phyloP scores from a whole-genome alignment of 176 grass and related monocot genomes.

The Avena insularis region DNA sequence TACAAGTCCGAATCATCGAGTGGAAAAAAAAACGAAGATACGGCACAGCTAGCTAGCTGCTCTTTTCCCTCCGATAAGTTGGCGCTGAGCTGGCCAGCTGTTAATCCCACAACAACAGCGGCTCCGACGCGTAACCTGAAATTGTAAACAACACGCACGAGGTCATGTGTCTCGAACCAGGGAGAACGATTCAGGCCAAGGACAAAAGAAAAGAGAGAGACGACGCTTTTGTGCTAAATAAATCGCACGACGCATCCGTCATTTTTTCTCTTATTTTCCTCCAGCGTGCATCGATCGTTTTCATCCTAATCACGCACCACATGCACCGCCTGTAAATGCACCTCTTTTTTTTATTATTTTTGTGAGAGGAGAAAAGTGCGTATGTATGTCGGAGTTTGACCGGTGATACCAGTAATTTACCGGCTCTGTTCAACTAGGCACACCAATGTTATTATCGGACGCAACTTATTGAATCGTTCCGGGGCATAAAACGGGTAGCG shows the following conservation, averaged over 20 bases:
- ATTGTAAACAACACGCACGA: slow-evolving; percentile 14
- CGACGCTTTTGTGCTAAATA: background rate
- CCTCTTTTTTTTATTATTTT: too few relatives aligned
- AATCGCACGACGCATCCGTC: background rate
- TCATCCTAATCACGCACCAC: background rate
- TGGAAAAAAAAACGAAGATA: slow-evolving; percentile 2
- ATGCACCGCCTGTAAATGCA: background rate
- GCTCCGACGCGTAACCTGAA: background rate
- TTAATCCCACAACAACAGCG: background rate
- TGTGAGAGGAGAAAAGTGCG: background rate
- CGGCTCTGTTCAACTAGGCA: background rate
- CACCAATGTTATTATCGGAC: background rate
- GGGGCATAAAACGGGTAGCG: too few relatives aligned
- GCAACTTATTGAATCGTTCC: too few relatives aligned
- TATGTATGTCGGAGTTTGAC: background rate
- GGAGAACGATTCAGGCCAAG: background rate
- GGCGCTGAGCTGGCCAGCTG: slow-evolving; percentile 29
- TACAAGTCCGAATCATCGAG: background rate
- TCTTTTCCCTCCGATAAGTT: background rate
- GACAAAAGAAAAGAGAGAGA: background rate
- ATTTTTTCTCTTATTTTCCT: background rate
- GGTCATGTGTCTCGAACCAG: background rate
- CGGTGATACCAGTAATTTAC: background rate
- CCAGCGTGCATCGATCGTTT: background rate
- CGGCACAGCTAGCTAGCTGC: background rate